Evolutionary conservation across 495 filamentous ascomycete species (phyloP).

Genomic region (Penicillium manginii): DNA sequence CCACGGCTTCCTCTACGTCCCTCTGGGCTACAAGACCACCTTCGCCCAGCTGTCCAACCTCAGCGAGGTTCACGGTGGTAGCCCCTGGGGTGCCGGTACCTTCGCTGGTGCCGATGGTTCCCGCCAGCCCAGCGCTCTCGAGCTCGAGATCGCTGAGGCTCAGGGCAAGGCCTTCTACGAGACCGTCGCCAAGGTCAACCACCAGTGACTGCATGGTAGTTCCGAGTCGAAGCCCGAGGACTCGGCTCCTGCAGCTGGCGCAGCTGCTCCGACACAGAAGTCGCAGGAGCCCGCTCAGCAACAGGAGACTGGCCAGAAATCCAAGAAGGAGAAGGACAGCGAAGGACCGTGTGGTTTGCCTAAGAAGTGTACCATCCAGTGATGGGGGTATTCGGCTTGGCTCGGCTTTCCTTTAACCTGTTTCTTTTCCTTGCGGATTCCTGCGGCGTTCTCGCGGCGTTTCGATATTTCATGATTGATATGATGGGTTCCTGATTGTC

Average conservation of each 20-base stretch:
- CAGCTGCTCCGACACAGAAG: constrained; percentile 23
- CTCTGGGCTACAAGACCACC: constrained; percentile 85
- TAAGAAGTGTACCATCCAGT: constrained; percentile 66
- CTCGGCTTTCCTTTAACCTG: constrained; percentile 14
- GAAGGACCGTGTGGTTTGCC: constrained; percentile 74
- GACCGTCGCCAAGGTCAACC: constrained; percentile 72
- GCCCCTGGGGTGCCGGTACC: constrained; percentile 93
- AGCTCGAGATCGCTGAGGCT: constrained; percentile 74
- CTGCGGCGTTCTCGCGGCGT: constrained; percentile 27
- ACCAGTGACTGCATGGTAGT: constrained; percentile 84
- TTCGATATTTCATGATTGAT: constrained; percentile 21
- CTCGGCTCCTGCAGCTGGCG: constrained; percentile 30
- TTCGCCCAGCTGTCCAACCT: constrained; percentile 72
- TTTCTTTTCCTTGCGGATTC: constrained; percentile 16
- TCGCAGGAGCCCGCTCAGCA: constrained; percentile 27
- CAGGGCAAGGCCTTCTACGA: constrained; percentile 91
- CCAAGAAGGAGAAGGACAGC: constrained; percentile 39
- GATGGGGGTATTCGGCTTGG: constrained; percentile 21
- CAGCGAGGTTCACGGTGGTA: constrained; percentile 79
- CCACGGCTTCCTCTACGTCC: constrained; percentile 95
- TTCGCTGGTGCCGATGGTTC: constrained; percentile 79
- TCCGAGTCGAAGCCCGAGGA: constrained; percentile 37
- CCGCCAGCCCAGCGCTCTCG: constrained; percentile 72
- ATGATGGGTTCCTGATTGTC: constrained; percentile 15
- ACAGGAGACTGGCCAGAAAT: constrained; percentile 34